phyloP scores from a whole-genome alignment of 2,329 filamentous ascomycete species.

The Penicillium crustosum region DNA sequence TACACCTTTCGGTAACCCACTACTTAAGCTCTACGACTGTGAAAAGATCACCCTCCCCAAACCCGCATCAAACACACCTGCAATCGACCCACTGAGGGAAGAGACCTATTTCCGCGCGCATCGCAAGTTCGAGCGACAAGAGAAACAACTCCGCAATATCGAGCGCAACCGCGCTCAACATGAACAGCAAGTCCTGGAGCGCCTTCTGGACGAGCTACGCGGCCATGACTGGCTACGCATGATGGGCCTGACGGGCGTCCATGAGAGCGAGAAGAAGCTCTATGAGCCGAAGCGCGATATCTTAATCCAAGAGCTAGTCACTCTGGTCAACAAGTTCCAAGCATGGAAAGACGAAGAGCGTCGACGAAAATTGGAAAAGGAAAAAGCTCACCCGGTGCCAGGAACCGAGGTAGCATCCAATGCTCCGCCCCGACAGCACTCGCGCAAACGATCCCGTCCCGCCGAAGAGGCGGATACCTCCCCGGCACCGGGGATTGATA shows the following conservation, averaged over 20 bases:
- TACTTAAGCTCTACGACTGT: conserved; percentile 40
- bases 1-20: conserved; percentile 39
- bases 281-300: conserved; percentile 83
- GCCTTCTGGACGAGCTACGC: conserved; percentile 75
- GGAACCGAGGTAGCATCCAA: conserved; percentile 14
- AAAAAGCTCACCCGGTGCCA: conserved; percentile 46
- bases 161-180: conserved; percentile 66
- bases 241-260: conserved; percentile 84
- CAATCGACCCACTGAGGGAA: conserved; percentile 57
- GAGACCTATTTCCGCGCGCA: conserved; percentile 59
- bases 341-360: conserved; percentile 90
- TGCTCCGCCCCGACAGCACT: not conserved
- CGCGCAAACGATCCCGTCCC: conserved; percentile 17
- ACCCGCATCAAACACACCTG: conserved; percentile 8
- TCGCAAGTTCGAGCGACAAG: conserved; percentile 61
- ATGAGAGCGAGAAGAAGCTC: conserved; percentile 79
- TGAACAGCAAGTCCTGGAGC: conserved; percentile 61
- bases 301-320: conserved; percentile 79
- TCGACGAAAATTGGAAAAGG: conserved; percentile 72
- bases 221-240: conserved; percentile 90
- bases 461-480: conserved; percentile 50
- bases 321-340: conserved; percentile 82
- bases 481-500: conserved; percentile 40
- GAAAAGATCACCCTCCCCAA: conserved; percentile 28
- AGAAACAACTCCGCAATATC: conserved; percentile 68